Evolutionary conservation across 352 stramenopile genomes (phyloP), one percentile per base, ranked within the genome.

Genomic region (Achlya hypogyna): DNA sequence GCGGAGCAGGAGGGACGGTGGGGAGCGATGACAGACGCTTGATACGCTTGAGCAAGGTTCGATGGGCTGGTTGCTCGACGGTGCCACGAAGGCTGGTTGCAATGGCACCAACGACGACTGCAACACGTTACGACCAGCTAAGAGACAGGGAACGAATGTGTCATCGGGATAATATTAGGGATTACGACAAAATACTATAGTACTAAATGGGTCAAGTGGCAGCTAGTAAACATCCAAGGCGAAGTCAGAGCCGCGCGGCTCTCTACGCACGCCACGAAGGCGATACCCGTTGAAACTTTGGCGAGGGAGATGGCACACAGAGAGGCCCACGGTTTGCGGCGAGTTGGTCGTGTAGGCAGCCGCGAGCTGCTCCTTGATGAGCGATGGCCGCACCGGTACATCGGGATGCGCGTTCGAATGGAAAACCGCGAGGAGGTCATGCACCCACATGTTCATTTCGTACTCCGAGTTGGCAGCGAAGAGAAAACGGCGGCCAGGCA

Each of bases 391-490:
- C 6, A 54, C 49, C 23, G 49, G 49, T 16, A 54, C 49, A 16
- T 16, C 49, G 6, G 49, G 49, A 16, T 58, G 10, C 28, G 38
- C 22, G 29, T 67, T 40, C 51, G 60, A 58, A 16, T 20, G 12
- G 42, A 59, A 56, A 29, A 54, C 27, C 51, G 60, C 38, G 22
- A 67, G n/a, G 5, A 93, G 72, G 62, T 91, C 86, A 69, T 88
- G 76, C 47, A 88, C 81, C 84, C 84, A 93, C 59, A 87, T 72
- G 64, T 93, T 93, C 84, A 93, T 93, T 65, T 93, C 84, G 66
- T 87, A 87, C 62, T 93, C 82, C 18, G 84, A 89, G 12, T 77
- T 74, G 0, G 82, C 78, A 5, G 82, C 84, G 42, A 93, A 74
- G 16, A 93, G 67, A 52, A 91, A 65, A 0, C 82, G 79, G 14